phyloP scores from a whole-genome alignment of 2,329 filamentous ascomycete species.

The Verticillium isaacii region DNA sequence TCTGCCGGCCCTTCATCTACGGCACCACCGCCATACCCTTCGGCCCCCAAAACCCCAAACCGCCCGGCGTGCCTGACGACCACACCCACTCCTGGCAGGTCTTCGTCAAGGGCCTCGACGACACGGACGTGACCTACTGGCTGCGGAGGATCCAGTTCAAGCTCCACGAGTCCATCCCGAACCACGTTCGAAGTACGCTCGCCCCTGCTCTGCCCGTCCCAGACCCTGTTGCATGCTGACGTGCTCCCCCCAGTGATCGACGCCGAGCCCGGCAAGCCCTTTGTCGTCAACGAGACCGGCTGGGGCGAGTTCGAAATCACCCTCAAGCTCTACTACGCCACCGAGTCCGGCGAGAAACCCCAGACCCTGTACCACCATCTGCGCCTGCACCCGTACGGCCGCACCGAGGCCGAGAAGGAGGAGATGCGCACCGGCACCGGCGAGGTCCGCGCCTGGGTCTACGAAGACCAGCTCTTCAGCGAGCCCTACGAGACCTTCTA shows the following conservation, averaged over 20 bases:
- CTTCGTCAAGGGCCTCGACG: slow-evolving; percentile 85
- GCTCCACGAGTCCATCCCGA: slow-evolving; percentile 93
- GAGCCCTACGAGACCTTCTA: slow-evolving; percentile 93
- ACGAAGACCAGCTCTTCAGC: slow-evolving; percentile 96
- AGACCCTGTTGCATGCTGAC: slow-evolving; percentile 10
- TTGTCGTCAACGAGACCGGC: slow-evolving; percentile 85
- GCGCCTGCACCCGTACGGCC: slow-evolving; percentile 84
- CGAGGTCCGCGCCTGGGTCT: slow-evolving; percentile 72
- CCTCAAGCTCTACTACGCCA: slow-evolving; percentile 88
- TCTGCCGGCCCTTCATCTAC: slow-evolving; percentile 64
- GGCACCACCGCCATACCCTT: slow-evolving; percentile 77
- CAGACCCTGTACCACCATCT: slow-evolving; percentile 94
- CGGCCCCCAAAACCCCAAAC: slow-evolving; percentile 75
- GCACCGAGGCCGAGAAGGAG: slow-evolving; percentile 69
- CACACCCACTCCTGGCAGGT: slow-evolving; percentile 97
- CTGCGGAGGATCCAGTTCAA: slow-evolving; percentile 97
- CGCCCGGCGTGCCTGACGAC: slow-evolving; percentile 72
- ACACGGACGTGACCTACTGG: slow-evolving; percentile 91
- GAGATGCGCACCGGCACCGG: slow-evolving; percentile 52
- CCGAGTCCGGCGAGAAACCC: slow-evolving; percentile 85
- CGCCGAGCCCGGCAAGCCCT: slow-evolving; percentile 61
- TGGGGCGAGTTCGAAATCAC: slow-evolving; percentile 99
- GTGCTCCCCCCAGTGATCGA: slow-evolving; percentile 55
- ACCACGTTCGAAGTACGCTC: slow-evolving; percentile 70
- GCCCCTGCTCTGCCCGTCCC: slow-evolving; percentile 1